A percentile compares a stretch with the other conserved stretches of the same genome.
These are phyloP conservation scores for Candida nonsorbophila DNA, from an alignment of 805 yeast genomes.

Conservation along the genomic window DNA sequence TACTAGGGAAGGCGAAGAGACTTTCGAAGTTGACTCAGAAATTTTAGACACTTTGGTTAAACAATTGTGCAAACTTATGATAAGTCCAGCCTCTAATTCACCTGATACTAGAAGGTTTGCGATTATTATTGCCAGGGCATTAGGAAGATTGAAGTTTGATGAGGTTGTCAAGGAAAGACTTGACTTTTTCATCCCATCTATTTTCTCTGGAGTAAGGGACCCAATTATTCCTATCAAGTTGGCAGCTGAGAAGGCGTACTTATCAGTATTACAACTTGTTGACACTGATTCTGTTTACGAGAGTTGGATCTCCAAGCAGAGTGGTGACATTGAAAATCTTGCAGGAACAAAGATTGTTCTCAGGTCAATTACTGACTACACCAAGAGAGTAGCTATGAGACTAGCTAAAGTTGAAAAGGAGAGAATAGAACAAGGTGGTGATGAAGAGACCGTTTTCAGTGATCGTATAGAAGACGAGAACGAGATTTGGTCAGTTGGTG, in stretches of 20 bases:
- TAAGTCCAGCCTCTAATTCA: conserved; percentile 57
- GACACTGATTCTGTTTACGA: conserved; percentile 60
- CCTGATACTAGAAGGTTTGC: conserved; percentile 76
- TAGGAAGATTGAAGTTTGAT: conserved; percentile 57
- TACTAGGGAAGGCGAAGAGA: conserved; percentile 17
- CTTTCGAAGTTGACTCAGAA: conserved; percentile 39
- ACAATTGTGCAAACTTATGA: conserved; percentile 44
- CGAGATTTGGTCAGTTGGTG: conserved; percentile 88
- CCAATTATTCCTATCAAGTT: conserved; percentile 85
- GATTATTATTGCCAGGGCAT: conserved; percentile 69
- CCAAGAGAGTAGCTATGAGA: conserved; percentile 83
- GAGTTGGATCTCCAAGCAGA: conserved; percentile 54
- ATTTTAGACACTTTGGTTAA: conserved; percentile 37
- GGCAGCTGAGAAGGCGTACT: conserved; percentile 88
- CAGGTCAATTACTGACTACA: conserved; percentile 82
- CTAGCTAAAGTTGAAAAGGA: conserved; percentile 85
- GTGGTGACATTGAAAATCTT: conserved; percentile 26
- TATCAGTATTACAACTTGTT: conserved; percentile 66
- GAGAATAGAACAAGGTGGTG: conserved; percentile 86
- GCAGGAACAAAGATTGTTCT: conserved; percentile 44
- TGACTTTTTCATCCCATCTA: conserved; percentile 59
- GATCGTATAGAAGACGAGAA: conserved; percentile 82
- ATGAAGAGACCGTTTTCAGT: conserved; percentile 74
- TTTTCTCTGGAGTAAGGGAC: conserved; percentile 81
- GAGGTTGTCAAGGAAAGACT: conserved; percentile 47